Evolutionary conservation across 2,329 filamentous ascomycete species (phyloP).

Genomic region (Botrytis byssoidea): DNA sequence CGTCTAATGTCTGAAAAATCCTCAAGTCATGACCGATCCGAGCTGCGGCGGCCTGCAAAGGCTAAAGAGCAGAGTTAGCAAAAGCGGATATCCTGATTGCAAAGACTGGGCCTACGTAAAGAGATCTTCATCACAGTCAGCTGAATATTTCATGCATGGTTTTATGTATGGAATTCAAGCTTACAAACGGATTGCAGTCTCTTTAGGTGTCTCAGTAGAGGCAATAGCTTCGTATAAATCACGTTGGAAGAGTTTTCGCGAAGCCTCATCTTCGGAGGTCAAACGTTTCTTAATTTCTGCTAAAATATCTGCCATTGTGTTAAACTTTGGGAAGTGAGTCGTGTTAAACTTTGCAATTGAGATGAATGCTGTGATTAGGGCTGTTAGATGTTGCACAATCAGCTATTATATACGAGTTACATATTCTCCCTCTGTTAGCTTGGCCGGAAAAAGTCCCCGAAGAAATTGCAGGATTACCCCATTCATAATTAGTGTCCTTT

Average conservation of each 20-base stretch:
- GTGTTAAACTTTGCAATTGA: background rate
- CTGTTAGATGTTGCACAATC: background rate
- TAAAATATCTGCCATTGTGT: background rate
- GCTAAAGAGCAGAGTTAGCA: background rate
- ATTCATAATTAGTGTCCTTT: background rate
- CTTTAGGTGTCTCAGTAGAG: background rate
- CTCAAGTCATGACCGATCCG: background rate
- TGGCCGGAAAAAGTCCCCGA: background rate
- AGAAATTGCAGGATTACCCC: background rate
- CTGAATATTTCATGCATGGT: background rate
- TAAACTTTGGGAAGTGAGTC: background rate
- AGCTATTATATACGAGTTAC: background rate
- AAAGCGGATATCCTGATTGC: background rate
- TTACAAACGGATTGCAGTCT: background rate
- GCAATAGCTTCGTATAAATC: background rate
- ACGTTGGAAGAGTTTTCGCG: background rate
- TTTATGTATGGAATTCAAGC: background rate
- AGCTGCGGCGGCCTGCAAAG: background rate
- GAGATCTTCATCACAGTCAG: background rate
- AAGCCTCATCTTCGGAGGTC: background rate
- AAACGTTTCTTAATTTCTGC: background rate
- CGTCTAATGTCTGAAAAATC: background rate
- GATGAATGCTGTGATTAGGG: background rate
- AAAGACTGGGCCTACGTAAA: background rate
- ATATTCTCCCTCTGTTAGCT: background rate